phyloP scores from a whole-genome alignment of 2,329 filamentous ascomycete genomes.

The Cercospora zeae-maydis region DNA sequence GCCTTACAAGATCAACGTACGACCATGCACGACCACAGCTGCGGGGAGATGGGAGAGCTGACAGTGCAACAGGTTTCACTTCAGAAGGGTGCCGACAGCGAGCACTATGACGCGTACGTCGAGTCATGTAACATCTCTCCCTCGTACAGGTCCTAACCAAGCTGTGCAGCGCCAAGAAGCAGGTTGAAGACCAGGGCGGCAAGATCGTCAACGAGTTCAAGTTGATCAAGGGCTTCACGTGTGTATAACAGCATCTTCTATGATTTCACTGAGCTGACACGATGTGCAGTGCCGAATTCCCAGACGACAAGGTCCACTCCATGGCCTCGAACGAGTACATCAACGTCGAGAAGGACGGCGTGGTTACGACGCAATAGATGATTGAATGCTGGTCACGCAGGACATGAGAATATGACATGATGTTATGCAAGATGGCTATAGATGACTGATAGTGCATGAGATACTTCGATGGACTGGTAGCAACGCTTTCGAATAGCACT shows the following conservation, averaged over 20 bases:
- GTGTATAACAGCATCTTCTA: conserved; percentile 40
- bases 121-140: not conserved
- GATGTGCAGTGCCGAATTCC: conserved; percentile 64
- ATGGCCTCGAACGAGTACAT: conserved; percentile 69
- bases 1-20: conserved; percentile 33
- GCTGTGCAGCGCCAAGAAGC: conserved; percentile 66
- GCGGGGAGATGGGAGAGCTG: not conserved
- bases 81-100: conserved; percentile 62
- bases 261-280: not conserved
- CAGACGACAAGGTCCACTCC: conserved; percentile 61
- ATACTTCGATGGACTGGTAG: not conserved
- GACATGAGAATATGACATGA: not conserved
- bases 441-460: not conserved
- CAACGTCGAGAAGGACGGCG: conserved; percentile 71
- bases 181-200: conserved; percentile 71
- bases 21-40: not conserved
- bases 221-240: conserved; percentile 92
- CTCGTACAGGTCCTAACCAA: conserved; percentile 1
- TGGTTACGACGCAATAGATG: conserved; percentile 65
- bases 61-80: conserved; percentile 66
- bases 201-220: conserved; percentile 79
- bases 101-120: conserved; percentile 65
- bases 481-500: not conserved
- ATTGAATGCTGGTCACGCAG: not conserved
- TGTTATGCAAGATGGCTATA: not conserved